Conservation (phyloP, 129 eudicot species). For the Oenanthe sinensis region DNA sequence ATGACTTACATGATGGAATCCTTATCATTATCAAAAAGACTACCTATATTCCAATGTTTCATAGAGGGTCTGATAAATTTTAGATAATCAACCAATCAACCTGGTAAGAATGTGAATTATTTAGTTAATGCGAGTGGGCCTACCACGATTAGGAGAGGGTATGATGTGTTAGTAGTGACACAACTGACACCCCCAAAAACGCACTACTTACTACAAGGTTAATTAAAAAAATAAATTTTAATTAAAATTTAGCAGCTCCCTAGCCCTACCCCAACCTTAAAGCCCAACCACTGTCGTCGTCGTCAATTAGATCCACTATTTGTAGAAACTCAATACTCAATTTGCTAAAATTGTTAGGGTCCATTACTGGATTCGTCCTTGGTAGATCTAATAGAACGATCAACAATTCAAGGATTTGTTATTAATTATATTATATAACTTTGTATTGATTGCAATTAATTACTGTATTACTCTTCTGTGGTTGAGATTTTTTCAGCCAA, state of each 20-base stretch:
- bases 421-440: neutral
- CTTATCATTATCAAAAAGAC: neutral
- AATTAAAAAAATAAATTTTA: no score
- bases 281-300: neutral
- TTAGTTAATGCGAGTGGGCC: neutral
- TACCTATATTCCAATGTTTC: neutral
- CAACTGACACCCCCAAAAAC: no score
- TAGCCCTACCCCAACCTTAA: neutral
- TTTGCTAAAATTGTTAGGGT: neutral
- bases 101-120: neutral
- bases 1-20: neutral
- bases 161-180: no score
- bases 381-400: neutral
- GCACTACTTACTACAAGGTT: no score
- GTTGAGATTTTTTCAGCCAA: neutral
- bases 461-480: neutral
- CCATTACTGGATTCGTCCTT: neutral
- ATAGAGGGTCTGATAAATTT: neutral
- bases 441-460: neutral
- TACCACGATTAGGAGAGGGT: neutral
- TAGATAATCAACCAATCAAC: neutral
- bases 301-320: neutral
- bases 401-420: neutral
- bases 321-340: neutral
- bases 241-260: no score